Evolutionary conservation across 352 stramenopile species (phyloP).

Genomic region (Plasmopara halstedii): DNA sequence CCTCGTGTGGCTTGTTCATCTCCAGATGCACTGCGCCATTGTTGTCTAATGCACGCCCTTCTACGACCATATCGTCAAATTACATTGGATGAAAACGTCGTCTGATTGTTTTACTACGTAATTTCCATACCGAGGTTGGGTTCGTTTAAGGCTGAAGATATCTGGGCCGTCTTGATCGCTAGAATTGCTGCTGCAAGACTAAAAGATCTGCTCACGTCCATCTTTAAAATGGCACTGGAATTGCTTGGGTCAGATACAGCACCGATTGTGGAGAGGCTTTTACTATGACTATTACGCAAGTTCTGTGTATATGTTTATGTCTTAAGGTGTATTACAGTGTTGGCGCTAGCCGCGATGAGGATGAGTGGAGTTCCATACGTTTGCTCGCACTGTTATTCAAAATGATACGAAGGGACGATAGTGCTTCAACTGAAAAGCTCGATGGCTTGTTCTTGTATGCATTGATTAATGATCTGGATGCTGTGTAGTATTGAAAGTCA

Average conservation of each 20-base stretch:
- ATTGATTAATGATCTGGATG: slow-evolving; percentile 26
- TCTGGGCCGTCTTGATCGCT: slow-evolving; percentile 6
- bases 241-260: neutral
- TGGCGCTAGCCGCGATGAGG: slow-evolving; percentile 2
- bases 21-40: slow-evolving; percentile 73
- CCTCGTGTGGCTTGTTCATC: slow-evolving; percentile 55
- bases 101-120: slow-evolving; percentile 66
- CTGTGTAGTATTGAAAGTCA: slow-evolving; percentile 5
- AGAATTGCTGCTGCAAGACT: slow-evolving; percentile 1
- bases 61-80: slow-evolving; percentile 54
- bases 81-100: slow-evolving; percentile 55
- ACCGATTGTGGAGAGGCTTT: neutral
- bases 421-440: slow-evolving; percentile 2
- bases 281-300: slow-evolving; percentile 16
- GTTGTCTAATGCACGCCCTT: slow-evolving; percentile 69
- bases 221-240: slow-evolving; percentile 6
- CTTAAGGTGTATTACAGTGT: neutral
- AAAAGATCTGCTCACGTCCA: slow-evolving; percentile 22
- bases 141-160: slow-evolving; percentile 49
- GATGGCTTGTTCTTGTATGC: slow-evolving; percentile 17
- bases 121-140: slow-evolving; percentile 71
- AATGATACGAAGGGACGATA: slow-evolving; percentile 24
- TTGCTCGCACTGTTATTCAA: slow-evolving; percentile 13
- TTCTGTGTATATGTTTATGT: slow-evolving; percentile 24
- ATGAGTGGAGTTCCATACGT: slow-evolving; percentile 14